Percentiles rank a stretch among this genome's conserved stretches.
Conservation (phyloP, 2,329 filamentous ascomycete genomes). For the Peltaster fructicola region DNA sequence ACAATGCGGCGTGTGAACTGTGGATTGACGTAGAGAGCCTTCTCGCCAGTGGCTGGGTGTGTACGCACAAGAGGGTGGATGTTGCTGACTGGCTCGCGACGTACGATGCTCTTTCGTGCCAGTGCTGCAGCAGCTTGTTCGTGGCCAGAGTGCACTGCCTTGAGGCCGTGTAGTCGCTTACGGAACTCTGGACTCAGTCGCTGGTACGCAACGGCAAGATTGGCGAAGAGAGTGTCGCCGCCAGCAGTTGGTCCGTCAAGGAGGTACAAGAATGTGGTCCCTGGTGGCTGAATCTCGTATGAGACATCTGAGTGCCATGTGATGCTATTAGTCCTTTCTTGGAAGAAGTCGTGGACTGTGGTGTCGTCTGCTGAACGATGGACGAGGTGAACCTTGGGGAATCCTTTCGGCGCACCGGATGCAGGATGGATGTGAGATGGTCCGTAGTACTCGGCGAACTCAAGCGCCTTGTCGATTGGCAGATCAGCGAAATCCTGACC, state of each 20-base stretch:
- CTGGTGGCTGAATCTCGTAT: slow-evolving; percentile 75
- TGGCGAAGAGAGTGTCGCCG: slow-evolving; percentile 70
- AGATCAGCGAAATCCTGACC: slow-evolving; percentile 50
- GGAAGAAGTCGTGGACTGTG: slow-evolving; percentile 43
- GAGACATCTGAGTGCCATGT: slow-evolving; percentile 84
- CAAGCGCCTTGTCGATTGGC: slow-evolving; percentile 50
- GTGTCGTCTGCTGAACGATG: slow-evolving; percentile 53
- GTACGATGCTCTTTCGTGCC: slow-evolving; percentile 50
- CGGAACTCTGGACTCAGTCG: slow-evolving; percentile 64
- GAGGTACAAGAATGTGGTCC: slow-evolving; percentile 76
- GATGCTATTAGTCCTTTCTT: slow-evolving; percentile 50
- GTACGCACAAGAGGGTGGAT: slow-evolving; percentile 66
- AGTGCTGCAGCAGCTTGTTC: slow-evolving; percentile 60
- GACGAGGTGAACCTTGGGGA: slow-evolving; percentile 62
- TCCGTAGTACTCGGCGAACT: slow-evolving; percentile 59
- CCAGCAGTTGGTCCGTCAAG: slow-evolving; percentile 67
- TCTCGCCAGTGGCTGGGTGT: slow-evolving; percentile 66
- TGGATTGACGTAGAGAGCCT: slow-evolving; percentile 66
- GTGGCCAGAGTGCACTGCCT: slow-evolving; percentile 60
- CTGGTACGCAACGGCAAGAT: slow-evolving; percentile 65
- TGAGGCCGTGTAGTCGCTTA: slow-evolving; percentile 61
- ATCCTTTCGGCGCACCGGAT: slow-evolving; percentile 54
- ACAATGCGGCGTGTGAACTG: slow-evolving; percentile 73
- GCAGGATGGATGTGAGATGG: slow-evolving; percentile 69
- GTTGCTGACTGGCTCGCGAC: slow-evolving; percentile 56